Evolutionary conservation across 177 flowering plant species (phyloP).

Genomic region (Telopea speciosissima): DNA sequence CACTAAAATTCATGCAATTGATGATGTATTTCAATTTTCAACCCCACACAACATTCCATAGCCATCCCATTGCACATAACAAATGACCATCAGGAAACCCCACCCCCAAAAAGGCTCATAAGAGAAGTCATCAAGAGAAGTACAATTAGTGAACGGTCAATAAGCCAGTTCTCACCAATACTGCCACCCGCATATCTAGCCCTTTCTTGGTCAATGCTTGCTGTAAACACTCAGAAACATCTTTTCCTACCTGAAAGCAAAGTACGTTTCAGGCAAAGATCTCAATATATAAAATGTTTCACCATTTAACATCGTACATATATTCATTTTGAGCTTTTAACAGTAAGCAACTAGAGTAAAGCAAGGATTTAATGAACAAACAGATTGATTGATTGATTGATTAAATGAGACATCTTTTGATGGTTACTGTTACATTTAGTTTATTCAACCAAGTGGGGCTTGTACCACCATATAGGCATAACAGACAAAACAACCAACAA

Average conservation of each 20-base stretch:
- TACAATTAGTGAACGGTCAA: neutral
- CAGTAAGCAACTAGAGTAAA: neutral
- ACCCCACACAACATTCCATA: too few relatives aligned
- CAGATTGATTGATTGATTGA: too few relatives aligned
- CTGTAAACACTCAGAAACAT: constrained; percentile 60
- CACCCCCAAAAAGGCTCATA: too few relatives aligned
- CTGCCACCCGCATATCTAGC: constrained; percentile 64
- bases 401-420: too few relatives aligned
- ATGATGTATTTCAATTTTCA: too few relatives aligned
- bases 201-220: constrained; percentile 52
- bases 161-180: constrained; percentile 36
- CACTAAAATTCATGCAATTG: too few relatives aligned
- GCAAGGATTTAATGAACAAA: too few relatives aligned
- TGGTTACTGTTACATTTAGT: too few relatives aligned
- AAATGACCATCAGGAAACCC: too few relatives aligned
- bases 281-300: neutral
- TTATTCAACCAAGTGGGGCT: neutral
- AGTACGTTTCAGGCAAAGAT: neutral
- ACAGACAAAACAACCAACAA: neutral
- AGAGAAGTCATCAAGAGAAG: neutral
- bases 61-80: too few relatives aligned
- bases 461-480: neutral
- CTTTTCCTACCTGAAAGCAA: constrained; percentile 53
- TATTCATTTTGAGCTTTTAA: neutral
- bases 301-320: neutral